Evolutionary conservation across 108 stramenopile genomes (phyloP), one percentile per base, ranked within the genome.

Genomic region (Cyclotella atomus): DNA sequence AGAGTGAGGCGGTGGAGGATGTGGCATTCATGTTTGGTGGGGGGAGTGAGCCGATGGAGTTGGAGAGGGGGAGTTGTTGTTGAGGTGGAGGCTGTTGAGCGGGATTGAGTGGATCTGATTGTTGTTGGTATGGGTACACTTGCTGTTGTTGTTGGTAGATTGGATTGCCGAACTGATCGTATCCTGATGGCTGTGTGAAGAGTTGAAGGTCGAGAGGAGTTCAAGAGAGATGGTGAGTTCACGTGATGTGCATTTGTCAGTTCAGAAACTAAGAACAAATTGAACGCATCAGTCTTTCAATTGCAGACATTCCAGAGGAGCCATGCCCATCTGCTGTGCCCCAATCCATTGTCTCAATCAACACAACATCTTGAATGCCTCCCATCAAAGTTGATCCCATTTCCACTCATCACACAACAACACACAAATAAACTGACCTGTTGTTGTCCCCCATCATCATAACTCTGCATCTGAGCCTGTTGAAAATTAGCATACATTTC

Each of bases 91-190:
- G 53, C 43, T 68, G 75, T 54, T 66, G 77, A 0, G 9, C 16
- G 32, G 15, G 30, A 16, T 15, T 33, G 32, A 30, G 2, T 59
- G 30, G 56, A 19, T 61, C 60, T 16, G 46, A 25, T 44, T 49
- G 56, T 68, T 67, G 62, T 66, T 65, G 73, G 43, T 56, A 41
- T 29, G 59, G 19, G 28, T 70, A 65, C 33, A 34, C 45, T 65
- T 73, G 70, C 29, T 43, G 65, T 27, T 83, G 84, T 34, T 70
- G 43, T 35, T 74, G 38, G 16, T 56, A 77, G 46, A 84, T 70
- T 52, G 54, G 73, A 36, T 88, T 84, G 23, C 83, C 83, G 43
- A 75, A 84, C 65, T 86, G 84, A 79, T 86, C 81, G 24, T 69
- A 67, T 5, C 36, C 23, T 25, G 67, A 50, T 46, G 47, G 45